These are phyloP conservation scores for apple (Malus domestica) DNA, from an alignment of 306 rosid genomes.

Conservation along the genomic window DNA sequence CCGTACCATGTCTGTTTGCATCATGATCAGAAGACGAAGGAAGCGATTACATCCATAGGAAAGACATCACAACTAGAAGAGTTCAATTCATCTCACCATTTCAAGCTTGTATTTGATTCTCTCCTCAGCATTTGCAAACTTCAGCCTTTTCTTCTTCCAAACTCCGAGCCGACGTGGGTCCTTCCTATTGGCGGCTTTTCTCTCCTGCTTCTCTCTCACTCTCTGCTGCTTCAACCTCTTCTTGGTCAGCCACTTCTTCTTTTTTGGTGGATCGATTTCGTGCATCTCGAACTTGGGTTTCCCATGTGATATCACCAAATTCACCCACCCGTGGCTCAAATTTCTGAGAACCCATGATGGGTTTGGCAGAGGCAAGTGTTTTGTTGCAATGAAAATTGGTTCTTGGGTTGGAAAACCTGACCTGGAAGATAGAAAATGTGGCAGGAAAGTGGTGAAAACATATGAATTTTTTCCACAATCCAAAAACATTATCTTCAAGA, in stretches of 20 bases:
- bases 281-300: constrained; percentile 68
- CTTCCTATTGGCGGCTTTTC: constrained; percentile 71
- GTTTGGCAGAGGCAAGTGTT: constrained; percentile 17
- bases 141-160: constrained; percentile 57
- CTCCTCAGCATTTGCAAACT: constrained; percentile 58
- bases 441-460: neutral
- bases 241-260: constrained; percentile 66
- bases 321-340: constrained; percentile 67
- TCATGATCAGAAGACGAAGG: neutral
- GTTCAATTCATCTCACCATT: constrained; percentile 39
- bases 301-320: constrained; percentile 68
- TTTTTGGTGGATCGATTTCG: constrained; percentile 65
- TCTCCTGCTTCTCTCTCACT: constrained; percentile 67
- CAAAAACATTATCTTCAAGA: neutral
- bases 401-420: constrained; percentile 28
- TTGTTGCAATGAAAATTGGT: constrained; percentile 17
- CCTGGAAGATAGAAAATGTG: constrained; percentile 33
- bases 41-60: neutral
- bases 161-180: constrained; percentile 72
- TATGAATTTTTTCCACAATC: neutral
- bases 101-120: constrained; percentile 75
- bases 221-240: constrained; percentile 75
- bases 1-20: neutral
- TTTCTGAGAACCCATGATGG: constrained; percentile 41
- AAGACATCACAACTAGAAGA: neutral